phyloP scores from a whole-genome alignment of 768 basidiomycete species.

The Rhizopogon rudus region DNA sequence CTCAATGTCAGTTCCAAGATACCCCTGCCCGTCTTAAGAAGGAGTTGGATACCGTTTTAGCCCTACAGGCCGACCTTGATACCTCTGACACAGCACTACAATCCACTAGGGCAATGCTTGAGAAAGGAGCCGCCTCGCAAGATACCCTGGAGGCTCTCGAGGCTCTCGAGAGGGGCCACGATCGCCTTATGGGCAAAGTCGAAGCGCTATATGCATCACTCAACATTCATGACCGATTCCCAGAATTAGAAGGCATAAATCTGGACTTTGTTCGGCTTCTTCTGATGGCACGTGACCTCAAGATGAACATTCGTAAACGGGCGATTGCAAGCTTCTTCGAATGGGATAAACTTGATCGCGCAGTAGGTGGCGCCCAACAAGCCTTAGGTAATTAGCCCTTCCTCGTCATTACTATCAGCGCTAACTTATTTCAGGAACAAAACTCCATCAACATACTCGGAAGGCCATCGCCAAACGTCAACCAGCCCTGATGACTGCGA shows the following conservation, averaged over 20 bases:
- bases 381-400: conserved; percentile 6
- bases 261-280: conserved; percentile 27
- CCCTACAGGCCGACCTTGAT: conserved; percentile 26
- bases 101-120: conserved; percentile 6
- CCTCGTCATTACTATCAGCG: not conserved
- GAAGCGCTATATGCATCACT: conserved; percentile 30
- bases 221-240: conserved; percentile 28
- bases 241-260: conserved; percentile 26
- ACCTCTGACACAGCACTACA: conserved; percentile 17
- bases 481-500: conserved; percentile 16
- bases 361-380: conserved; percentile 24
- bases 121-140: not conserved
- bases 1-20: conserved; percentile 13
- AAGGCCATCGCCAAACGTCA: conserved; percentile 22
- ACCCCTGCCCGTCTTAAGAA: conserved; percentile 25
- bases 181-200: conserved; percentile 15
- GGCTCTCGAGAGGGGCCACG: conserved; percentile 16
- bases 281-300: conserved; percentile 31
- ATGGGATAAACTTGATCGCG: conserved; percentile 31
- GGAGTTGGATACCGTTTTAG: conserved; percentile 27
- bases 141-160: conserved; percentile 11
- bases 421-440: conserved; percentile 15
- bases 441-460: conserved; percentile 25
- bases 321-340: conserved; percentile 32
- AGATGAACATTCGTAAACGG: conserved; percentile 32